phyloP scores from a whole-genome alignment of 1,139 yeast species.

The Meyerozyma guilliermondii region DNA sequence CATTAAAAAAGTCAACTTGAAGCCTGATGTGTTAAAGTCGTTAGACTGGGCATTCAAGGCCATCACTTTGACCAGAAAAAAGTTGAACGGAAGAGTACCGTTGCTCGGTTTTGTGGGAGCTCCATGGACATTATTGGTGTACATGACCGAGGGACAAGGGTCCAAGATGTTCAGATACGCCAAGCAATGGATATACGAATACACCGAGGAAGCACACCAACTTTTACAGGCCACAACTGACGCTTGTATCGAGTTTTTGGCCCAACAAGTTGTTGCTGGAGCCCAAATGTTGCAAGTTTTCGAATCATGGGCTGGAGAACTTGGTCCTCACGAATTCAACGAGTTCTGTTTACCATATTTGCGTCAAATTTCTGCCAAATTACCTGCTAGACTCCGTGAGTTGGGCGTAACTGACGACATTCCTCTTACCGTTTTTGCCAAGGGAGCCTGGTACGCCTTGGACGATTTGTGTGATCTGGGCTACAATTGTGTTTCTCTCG shows the following conservation, averaged over 20 bases:
- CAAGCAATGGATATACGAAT: slow-evolving; percentile 85
- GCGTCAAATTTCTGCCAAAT: slow-evolving; percentile 63
- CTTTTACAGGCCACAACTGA: slow-evolving; percentile 78
- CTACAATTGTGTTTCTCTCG: slow-evolving; percentile 82
- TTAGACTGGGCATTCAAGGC: slow-evolving; percentile 94
- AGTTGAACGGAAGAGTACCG: slow-evolving; percentile 87
- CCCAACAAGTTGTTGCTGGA: slow-evolving; percentile 94
- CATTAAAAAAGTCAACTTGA: slow-evolving; percentile 49
- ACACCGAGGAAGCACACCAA: slow-evolving; percentile 66
- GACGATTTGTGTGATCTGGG: slow-evolving; percentile 83
- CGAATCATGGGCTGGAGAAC: slow-evolving; percentile 97
- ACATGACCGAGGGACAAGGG: slow-evolving; percentile 98
- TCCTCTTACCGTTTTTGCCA: slow-evolving; percentile 88
- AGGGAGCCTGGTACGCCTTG: slow-evolving; percentile 97
- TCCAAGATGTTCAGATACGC: slow-evolving; percentile 86
- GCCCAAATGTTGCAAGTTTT: slow-evolving; percentile 96
- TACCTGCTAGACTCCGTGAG: slow-evolving; percentile 67
- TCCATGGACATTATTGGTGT: slow-evolving; percentile 94
- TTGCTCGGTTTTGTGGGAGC: slow-evolving; percentile 95
- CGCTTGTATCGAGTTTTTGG: slow-evolving; percentile 86
- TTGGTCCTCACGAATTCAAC: slow-evolving; percentile 82
- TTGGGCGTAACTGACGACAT: slow-evolving; percentile 66
- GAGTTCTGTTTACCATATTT: slow-evolving; percentile 89
- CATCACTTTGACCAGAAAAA: slow-evolving; percentile 78
- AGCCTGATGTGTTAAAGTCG: slow-evolving; percentile 69